These are phyloP conservation scores for Fusarium pseudonygamai DNA, from an alignment of 2,329 filamentous ascomycete species.

Conservation along the genomic window DNA sequence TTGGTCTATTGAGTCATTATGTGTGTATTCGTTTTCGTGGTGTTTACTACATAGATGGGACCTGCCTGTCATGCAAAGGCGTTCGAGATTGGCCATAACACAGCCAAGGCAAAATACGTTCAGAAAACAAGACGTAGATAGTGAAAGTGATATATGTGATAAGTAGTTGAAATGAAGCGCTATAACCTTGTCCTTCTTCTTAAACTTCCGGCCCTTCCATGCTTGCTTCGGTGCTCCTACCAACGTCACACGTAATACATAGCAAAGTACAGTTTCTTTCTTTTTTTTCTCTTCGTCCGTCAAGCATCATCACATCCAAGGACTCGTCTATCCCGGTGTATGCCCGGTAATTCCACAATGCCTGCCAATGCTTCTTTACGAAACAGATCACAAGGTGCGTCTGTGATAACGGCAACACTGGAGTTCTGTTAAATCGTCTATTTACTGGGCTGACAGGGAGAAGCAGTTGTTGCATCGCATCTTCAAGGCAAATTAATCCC, in stretches of 20 bases:
- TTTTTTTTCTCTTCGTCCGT: conserved; percentile 19
- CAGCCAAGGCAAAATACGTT: background rate
- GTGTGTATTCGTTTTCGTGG: background rate
- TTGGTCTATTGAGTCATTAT: background rate
- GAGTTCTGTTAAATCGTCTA: conserved; percentile 20
- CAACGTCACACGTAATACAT: conserved; percentile 34
- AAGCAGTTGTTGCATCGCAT: conserved; percentile 39
- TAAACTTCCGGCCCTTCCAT: conserved; percentile 15
- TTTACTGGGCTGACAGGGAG: conserved; percentile 17
- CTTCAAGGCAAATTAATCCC: conserved; percentile 40
- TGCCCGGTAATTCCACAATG: conserved; percentile 17
- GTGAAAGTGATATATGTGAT: conserved; percentile 35
- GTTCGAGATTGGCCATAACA: background rate
- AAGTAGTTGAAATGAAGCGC: conserved; percentile 33
- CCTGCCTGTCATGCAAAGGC: background rate
- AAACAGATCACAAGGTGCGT: conserved; percentile 7
- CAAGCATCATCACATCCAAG: conserved; percentile 13
- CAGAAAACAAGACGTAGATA: background rate
- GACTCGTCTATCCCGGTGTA: conserved; percentile 9
- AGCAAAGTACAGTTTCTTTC: conserved; percentile 33
- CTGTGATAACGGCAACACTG: conserved; percentile 3
- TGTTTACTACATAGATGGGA: background rate
- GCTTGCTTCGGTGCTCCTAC: conserved; percentile 14
- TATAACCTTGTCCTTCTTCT: conserved; percentile 28
- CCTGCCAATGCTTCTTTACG: conserved; percentile 11